phyloP scores from a whole-genome alignment of 192 early-diverging fungal species.

The Entomortierella lignicola region DNA sequence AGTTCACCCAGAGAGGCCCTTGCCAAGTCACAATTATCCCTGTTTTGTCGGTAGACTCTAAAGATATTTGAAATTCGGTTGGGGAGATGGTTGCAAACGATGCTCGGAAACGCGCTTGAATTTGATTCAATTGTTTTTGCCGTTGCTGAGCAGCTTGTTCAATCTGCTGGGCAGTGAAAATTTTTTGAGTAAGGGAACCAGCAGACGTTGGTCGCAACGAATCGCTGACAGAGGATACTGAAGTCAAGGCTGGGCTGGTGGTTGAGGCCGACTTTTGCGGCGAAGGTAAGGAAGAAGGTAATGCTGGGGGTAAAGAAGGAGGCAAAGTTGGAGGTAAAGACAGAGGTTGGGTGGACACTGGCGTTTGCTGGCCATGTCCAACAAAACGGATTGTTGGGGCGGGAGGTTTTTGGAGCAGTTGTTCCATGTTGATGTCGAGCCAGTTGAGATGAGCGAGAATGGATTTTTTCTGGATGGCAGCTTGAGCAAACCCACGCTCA shows the following conservation, averaged over 20 bases:
- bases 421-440: slow-evolving; percentile 74
- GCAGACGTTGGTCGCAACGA: background rate
- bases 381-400: slow-evolving; percentile 66
- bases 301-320: background rate
- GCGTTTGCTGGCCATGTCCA: slow-evolving; percentile 17
- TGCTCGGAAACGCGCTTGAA: slow-evolving; percentile 23
- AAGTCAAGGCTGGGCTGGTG: background rate
- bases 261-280: background rate
- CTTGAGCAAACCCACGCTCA: slow-evolving; percentile 67
- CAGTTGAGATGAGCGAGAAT: slow-evolving; percentile 63
- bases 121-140: slow-evolving; percentile 35
- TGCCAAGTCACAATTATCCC: slow-evolving; percentile 34
- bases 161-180: slow-evolving; percentile 17
- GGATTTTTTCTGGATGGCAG: slow-evolving; percentile 53
- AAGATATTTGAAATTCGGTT: slow-evolving; percentile 25
- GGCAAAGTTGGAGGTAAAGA: background rate
- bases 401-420: slow-evolving; percentile 70
- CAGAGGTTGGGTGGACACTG: too few relatives aligned
- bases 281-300: background rate
- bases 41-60: slow-evolving; percentile 17
- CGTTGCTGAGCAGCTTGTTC: slow-evolving; percentile 22
- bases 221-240: too few relatives aligned
- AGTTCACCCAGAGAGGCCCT: slow-evolving; percentile 44
- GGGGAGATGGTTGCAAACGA: slow-evolving; percentile 25
- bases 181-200: background rate